Conservation (phyloP, 176 grass and related monocot genomes). For the maize (Zea mays) region DNA sequence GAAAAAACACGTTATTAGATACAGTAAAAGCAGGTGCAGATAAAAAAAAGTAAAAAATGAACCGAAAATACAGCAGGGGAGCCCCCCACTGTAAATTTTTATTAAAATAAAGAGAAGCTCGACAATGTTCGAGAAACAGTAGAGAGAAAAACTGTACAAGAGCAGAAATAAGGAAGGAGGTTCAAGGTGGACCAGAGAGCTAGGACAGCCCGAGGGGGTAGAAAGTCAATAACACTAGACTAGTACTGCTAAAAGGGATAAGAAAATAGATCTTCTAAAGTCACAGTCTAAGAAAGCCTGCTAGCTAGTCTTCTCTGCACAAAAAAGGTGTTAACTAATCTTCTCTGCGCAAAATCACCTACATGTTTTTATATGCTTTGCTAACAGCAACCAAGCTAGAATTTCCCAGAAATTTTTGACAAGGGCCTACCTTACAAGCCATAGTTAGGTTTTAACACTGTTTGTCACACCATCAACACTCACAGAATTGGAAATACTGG, state of each 20-base stretch:
- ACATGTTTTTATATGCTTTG: neutral
- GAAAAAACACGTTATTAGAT: neutral
- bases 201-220: neutral
- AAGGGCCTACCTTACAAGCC: neutral
- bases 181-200: neutral
- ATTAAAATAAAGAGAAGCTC: neutral
- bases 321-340: too few relatives aligned
- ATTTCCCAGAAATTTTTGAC: neutral
- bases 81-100: neutral
- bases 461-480: neutral
- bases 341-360: too few relatives aligned
- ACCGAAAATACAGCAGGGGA: neutral
- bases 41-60: neutral
- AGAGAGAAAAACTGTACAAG: neutral
- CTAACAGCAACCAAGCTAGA: neutral
- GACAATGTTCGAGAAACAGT: neutral
- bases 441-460: constrained; percentile 21
- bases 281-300: too few relatives aligned
- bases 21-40: neutral
- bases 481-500: neutral
- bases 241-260: neutral
- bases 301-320: neutral
- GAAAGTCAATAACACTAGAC: neutral
- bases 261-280: neutral
- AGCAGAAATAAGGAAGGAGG: neutral